Evolutionary conservation across 2,329 filamentous ascomycete species (phyloP), one percentile per base, ranked within the genome.

Genomic region (Albifimbria verrucaria): DNA sequence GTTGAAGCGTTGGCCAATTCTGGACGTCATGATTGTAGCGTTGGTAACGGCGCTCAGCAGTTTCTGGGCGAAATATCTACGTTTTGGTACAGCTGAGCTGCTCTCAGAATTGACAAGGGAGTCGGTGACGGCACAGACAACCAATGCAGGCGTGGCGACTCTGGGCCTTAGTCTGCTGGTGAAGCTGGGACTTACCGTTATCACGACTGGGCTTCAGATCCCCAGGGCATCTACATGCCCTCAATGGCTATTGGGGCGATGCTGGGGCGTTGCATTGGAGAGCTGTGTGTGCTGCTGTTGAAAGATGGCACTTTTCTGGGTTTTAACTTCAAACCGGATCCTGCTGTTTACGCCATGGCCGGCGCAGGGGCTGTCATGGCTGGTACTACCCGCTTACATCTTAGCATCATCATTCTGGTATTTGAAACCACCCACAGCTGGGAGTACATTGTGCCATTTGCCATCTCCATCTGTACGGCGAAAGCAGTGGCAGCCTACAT

Each of bases 191-290:
- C 18, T 44, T 10, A 44, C 42, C 4, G 18, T 44, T 11, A 20
- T 44, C 4, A 44, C 42, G 7, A n/a, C 20, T 15, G 42, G 42
- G 4, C 42, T 44, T 4, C 42, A 44, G 20, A 44, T 44, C 4
- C 42, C 42, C 42, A 44, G 22, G 42, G 42, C 18, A 44, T 44
- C n/a, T 44, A 44, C n/a, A 44, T 44, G 42, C 42, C 42, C 5
- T 44, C 42, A 12, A 7, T 44, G 42, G 42, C 42, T 6, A 21
- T 44, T 17, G 42, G 42, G 4, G 18, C 42, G 5, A 11, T 44
- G 15, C 20, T 44, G 18, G 42, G 42, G 11, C 42, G 42, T 5
- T 44, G 15, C 42, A 20, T 20, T 5, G 42, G 42, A 20, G 7
- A 44, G 18, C 3, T 20, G 32, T n/a, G n/a, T n/a, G 32, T 39